These are phyloP conservation scores for Rhizopus microsporus DNA, from an alignment of 371 early-diverging fungal genomes.

Conservation along the genomic window DNA sequence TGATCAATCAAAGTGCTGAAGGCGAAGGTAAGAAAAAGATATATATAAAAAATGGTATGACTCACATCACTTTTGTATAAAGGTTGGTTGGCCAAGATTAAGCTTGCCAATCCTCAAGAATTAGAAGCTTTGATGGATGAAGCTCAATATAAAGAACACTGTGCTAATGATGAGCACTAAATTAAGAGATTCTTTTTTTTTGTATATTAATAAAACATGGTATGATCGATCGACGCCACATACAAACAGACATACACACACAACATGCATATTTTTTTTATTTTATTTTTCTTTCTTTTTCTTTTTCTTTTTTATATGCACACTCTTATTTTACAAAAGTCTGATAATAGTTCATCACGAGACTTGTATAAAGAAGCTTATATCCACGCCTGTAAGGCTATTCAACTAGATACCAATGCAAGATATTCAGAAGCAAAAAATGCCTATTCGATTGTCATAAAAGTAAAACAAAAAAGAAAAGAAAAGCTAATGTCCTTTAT, in stretches of 20 bases:
- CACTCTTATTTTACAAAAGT: constrained; percentile 13
- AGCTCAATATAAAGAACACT: constrained; percentile 63
- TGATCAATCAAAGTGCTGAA: constrained; percentile 83
- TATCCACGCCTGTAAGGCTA: constrained; percentile 48
- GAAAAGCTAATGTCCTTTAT: neutral
- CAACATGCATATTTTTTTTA: neutral
- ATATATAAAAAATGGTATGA: neutral
- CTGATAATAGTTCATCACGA: constrained; percentile 12
- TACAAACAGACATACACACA: neutral
- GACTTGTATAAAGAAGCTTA: constrained; percentile 52
- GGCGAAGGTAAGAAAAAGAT: constrained; percentile 59
- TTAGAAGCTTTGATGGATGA: constrained; percentile 76
- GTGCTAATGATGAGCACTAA: constrained; percentile 38
- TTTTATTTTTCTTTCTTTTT: constrained; percentile 5
- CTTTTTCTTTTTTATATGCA: constrained; percentile 13
- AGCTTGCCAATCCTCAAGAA: constrained; percentile 69
- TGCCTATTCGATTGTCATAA: constrained; percentile 48
- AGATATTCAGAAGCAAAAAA: constrained; percentile 47
- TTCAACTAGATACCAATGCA: constrained; percentile 49
- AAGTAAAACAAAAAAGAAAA: constrained; percentile 35
- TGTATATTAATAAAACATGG: neutral
- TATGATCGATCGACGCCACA: neutral
- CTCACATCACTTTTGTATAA: constrained; percentile 8
- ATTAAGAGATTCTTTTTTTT: constrained; percentile 1
- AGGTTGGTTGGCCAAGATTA: constrained; percentile 95